Evolutionary conservation across 768 basidiomycete species (phyloP), one percentile per base, ranked within the genome.

Genomic region (Termitomyces sp.): DNA sequence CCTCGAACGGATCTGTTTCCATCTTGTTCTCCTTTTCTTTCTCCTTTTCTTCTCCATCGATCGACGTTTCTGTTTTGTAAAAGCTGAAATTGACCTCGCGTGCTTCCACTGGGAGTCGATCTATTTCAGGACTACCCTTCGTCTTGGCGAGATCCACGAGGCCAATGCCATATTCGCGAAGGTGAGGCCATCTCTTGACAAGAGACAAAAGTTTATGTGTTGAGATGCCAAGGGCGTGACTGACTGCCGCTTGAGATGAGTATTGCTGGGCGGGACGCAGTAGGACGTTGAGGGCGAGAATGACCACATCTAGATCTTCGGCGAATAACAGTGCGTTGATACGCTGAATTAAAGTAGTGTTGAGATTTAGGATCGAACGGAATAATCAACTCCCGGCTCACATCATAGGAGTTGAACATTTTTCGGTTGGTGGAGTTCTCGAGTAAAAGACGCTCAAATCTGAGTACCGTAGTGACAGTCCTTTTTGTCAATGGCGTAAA

Each of bases 391-490:
- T 5, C 46, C 9, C n/a, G n/a, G 79, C 94, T 75, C 75, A 98
- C 96, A 72, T 99, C 97, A 74, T 97, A 99, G 4, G 94, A 96
- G 62, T 85, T 88, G 76, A 89, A 99, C 60, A 95, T 91, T 79
- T 98, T 98, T 69, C 97, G 81, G 72, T 96, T 98, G 45, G 97
- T 99, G 51, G 95, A 96, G 73, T 98, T 97, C 77, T 98, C 97
- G 69, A 99, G 79, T 56, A 99, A 77, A 43, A 98, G 76, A 63
- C 92, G 84, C 77, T 94, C 87, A 65, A 99, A 95, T 66, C 87
- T 82, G 63, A 99, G 83, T 65, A 99, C 89, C 71, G 91, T 88
- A 63, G 87, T 85, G 12, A 98, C 72, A 3, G 86, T 79, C 60
- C 82, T 82, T 80, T 94, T 96, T 31, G 87, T 87, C 47, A 79